phyloP scores from a whole-genome alignment of 2,329 filamentous ascomycete species.

The Scedosporium apiospermum region DNA sequence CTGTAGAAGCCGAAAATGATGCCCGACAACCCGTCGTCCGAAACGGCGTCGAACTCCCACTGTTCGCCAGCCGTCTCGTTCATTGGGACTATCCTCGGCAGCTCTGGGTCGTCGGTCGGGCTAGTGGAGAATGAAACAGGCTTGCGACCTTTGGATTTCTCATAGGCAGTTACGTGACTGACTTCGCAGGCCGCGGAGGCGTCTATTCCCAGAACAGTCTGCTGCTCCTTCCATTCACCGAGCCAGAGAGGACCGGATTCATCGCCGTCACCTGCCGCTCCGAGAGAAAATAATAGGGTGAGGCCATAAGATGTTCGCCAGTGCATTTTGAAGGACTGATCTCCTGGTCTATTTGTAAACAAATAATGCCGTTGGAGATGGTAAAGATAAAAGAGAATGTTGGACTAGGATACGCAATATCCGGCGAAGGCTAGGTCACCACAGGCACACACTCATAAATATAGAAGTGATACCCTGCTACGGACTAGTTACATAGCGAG shows the following conservation, averaged over 20 bases:
- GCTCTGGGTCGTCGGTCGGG: slow-evolving; percentile 8
- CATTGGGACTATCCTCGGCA: slow-evolving; percentile 14
- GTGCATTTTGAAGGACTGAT: neutral
- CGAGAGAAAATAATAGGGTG: neutral
- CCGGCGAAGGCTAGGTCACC: too few relatives aligned
- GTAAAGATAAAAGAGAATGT: too few relatives aligned
- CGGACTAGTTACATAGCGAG: too few relatives aligned
- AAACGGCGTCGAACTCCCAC: slow-evolving; percentile 20
- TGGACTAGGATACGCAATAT: too few relatives aligned
- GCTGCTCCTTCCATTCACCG: slow-evolving; percentile 2
- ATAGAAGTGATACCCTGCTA: too few relatives aligned
- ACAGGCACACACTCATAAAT: too few relatives aligned
- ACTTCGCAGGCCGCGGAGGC: slow-evolving; percentile 1
- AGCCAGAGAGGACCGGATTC: neutral
- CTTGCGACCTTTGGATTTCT: slow-evolving; percentile 7
- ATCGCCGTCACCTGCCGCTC: neutral
- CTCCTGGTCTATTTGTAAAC: neutral
- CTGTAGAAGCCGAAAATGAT: slow-evolving; percentile 20
- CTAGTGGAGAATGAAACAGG: slow-evolving; percentile 7
- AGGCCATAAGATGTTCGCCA: neutral
- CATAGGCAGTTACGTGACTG: slow-evolving; percentile 7
- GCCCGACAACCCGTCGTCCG: slow-evolving; percentile 13
- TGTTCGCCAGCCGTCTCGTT: slow-evolving; percentile 19
- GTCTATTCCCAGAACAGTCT: neutral
- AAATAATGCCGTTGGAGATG: too few relatives aligned